Base-by-base conservation (phyloP, 2,329 filamentous ascomycete species). In the Fusarium nygamai region DNA sequence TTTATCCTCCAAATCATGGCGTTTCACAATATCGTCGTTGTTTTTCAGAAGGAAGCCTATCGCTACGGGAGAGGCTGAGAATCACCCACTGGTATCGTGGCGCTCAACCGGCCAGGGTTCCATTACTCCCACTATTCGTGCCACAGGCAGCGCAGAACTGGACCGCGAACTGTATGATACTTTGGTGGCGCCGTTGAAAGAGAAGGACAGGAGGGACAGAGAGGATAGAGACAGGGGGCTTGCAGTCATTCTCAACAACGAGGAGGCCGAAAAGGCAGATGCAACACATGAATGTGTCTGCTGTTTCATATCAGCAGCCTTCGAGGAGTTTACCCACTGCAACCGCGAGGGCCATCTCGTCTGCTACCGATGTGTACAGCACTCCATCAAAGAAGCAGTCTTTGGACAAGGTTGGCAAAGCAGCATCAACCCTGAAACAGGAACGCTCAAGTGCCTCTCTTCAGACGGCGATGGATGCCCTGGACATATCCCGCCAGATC, bases 341-440 rank as follows among this genome's bases (percentile, higher is more conserved):
- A 89, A 89, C 78, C 82, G 86, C 38, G 87, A 89, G 6, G 91
- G 90, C 4, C 94, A 96, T 83, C 89, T 93, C 79, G 87, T 96
- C 62, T 96, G 94, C 83, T 92, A 95, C 82, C 89, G 90, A 51
- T 98, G 96, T 82, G 92, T 98, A 58, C 92, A 92, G 72, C 91
- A 93, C 73, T 92, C 95, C 17, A 88, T 96, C 67, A 93, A 92
- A 57, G 96, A 98, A 81, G 95, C 95, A 5, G 85, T 98, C 0
- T 98, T 97, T 80, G 96, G 96, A 1, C 96, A 98, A 81, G 94
- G 94, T 60, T 98, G 96, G 94, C 89, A 91, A 57, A 91, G 93
- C 67, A 96, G 90, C 77, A 92, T 98, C 76, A 89, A 96, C 79
- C 83, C 90, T 34, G 88, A 91, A 67, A 90, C 87, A 43, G 93